Conservation (phyloP, 768 basidiomycete species). For the Collybiopsis luxurians region DNA sequence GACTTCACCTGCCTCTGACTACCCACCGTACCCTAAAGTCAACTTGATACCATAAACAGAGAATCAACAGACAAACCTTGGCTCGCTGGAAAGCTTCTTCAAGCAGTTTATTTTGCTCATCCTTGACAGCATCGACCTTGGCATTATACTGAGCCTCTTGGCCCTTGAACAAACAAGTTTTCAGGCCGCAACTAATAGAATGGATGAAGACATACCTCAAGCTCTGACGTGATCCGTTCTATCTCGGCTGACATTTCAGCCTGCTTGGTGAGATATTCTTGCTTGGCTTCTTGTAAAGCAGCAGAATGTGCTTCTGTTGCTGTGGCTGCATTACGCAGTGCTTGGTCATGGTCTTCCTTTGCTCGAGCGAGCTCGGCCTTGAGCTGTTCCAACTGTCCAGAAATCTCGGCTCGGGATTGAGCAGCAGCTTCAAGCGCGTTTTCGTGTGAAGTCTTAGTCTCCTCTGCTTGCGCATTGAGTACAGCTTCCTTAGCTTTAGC, state of each 20-base stretch:
- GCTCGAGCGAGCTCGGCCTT: conserved; percentile 45
- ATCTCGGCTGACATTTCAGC: conserved; percentile 55
- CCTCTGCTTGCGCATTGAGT: conserved; percentile 34
- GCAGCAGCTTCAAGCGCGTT: conserved; percentile 42
- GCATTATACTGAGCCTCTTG: conserved; percentile 68
- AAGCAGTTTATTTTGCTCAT: conserved; percentile 59
- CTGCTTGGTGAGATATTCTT: conserved; percentile 45
- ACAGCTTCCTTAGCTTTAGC: conserved; percentile 48
- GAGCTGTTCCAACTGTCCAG: conserved; percentile 43
- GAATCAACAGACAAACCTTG: conserved; percentile 47
- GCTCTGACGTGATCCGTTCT: conserved; percentile 52
- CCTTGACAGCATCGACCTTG: conserved; percentile 64
- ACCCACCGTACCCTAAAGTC: conserved; percentile 2
- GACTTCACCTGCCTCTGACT: conserved; percentile 69
- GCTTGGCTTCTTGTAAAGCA: conserved; percentile 52
- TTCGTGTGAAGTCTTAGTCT: conserved; percentile 40
- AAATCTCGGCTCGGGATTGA: conserved; percentile 42
- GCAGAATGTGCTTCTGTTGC: conserved; percentile 45
- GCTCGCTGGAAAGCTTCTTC: conserved; percentile 75
- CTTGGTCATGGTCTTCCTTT: conserved; percentile 45
- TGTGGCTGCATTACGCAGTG: conserved; percentile 40
- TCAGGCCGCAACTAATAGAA: neutral
- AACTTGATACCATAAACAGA: conserved; percentile 3
- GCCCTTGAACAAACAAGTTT: conserved; percentile 38
- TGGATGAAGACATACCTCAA: conserved; percentile 51